Percentiles rank a stretch among this genome's conserved stretches.
phyloP scores from a whole-genome alignment of 768 basidiomycete species.

The Cantharellus cinnabarinus region DNA sequence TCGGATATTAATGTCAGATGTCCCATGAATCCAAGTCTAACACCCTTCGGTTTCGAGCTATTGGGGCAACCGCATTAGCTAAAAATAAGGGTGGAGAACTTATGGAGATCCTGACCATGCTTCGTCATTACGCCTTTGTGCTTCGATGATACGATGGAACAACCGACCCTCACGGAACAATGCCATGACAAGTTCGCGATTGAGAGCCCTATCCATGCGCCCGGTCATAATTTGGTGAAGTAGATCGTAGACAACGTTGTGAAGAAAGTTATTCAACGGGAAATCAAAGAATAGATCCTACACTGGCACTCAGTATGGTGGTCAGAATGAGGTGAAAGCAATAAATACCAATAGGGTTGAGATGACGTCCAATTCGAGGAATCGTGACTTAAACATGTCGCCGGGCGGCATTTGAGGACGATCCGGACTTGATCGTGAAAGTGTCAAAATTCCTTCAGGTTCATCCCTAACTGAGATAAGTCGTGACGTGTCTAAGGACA shows the following conservation, averaged over 20 bases:
- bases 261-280: constrained; percentile 95
- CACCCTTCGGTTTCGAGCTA: constrained; percentile 52
- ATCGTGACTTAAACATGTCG: constrained; percentile 58
- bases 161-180: constrained; percentile 74
- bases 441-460: not conserved
- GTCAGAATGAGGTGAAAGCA: not conserved
- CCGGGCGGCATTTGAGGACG: constrained; percentile 22
- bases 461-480: not conserved
- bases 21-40: constrained; percentile 88
- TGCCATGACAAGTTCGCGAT: constrained; percentile 63
- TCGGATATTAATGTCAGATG: constrained; percentile 89
- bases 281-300: constrained; percentile 91
- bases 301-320: not conserved
- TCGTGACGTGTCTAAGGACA: not conserved
- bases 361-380: constrained; percentile 54
- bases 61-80: not conserved
- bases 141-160: constrained; percentile 72
- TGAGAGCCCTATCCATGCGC: constrained; percentile 42
- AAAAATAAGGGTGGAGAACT: not conserved
- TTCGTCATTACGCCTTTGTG: constrained; percentile 57
- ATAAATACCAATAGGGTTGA: constrained; percentile 52
- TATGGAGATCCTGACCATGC: constrained; percentile 31
- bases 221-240: constrained; percentile 90
- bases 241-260: constrained; percentile 89
- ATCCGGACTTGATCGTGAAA: not conserved